Base-by-base conservation (phyloP, 2,329 filamentous ascomycete species). In the Paracoccidioides lutzii region DNA sequence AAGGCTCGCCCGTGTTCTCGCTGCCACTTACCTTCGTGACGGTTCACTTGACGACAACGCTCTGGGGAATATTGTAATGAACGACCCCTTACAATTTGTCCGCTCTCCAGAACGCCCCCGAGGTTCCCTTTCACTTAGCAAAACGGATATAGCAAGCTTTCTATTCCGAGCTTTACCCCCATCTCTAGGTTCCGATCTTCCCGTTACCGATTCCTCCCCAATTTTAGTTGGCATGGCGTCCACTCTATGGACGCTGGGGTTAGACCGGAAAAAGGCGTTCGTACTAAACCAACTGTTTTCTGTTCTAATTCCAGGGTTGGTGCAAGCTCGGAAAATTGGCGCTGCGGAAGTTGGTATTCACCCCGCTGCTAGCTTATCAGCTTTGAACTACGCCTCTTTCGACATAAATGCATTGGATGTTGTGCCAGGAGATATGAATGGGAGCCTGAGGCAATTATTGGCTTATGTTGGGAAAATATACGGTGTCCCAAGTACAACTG, bases 281-380 rank as follows among this genome's bases (percentile, higher is more conserved):
- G 82, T 96, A 0, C 79, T 95, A 63, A 84, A 88, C 62, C 90
- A 96, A 65, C 78, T 97, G 52, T 79, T 98, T 7, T 85, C 84
- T 3, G 83, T 90, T 14, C 77, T 97, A 43, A 88, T 94, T 53
- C 85, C 84, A 38, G 90, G 88, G 2, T 77, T 98, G 7, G 85
- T 95, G 4, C 89, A 96, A 70, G 93, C 93, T 14, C 81, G 93
- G 42, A 96, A 94, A 49, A 80, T 91, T 50, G 91, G 91, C 37
- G 93, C 93, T 43, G 90, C 93, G n/a, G 93, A 97, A 66, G 88
- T 93, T 65, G 93, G 91, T 3, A 88, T 98, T 40, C 91, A 97
- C 71, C 93, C 93, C 43, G 91, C 91, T 15, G 89, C 91, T 8
- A 90, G 89, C 0, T 75, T 96, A 52, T 84, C 89, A 32, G 84